Base-by-base conservation (phyloP, 768 basidiomycete genomes). In the Russula virescens region DNA sequence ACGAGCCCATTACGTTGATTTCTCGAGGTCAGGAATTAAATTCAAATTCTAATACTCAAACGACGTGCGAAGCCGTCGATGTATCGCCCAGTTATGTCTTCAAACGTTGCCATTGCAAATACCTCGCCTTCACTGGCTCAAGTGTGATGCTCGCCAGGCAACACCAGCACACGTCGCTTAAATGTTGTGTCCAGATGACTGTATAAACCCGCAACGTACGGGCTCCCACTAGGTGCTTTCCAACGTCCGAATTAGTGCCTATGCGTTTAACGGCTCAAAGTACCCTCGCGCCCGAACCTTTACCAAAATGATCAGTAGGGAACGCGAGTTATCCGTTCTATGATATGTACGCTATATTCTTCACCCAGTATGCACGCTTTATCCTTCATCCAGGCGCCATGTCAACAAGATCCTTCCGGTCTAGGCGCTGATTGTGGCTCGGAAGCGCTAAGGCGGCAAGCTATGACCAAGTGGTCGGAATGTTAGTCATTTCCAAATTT, bases 391-490 rank as follows among this genome's bases (percentile, higher is more conserved):
- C 38, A 25, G n/a, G 54, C 13, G 11, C 47, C 38, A 48, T 4
- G 5, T 50, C 55, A n/a, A 9, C 42, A 46, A 26, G 48, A 56
- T 62, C 61, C 60, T 62, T 45, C 61, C 61, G 55, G 40, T 40
- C 2, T 51, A 51, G 26, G 34, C 55, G 25, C 51, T 25, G 42
- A 50, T 38, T 5, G 38, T 38, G 13, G 38, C 6, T n/a, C 18
- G 42, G 43, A 43, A 13, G n/a, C 21, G 51, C 49, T 2, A 31
- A 13, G 18, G 34, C 19, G 14, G 34, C 3, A 16, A 28, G 35
- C 43, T 26, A 62, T 62, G 55, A 62, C 61, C 42, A 62, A 62
- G 43, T n/a, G 25, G 16, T 46, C 61, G 61, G 61, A 62, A 8
- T 4, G 25, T 5, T 38, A 19, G 10, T 23, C n/a, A 16, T 26